These are phyloP conservation scores for Ilyonectria mors-panacis DNA, from an alignment of 2,329 filamentous ascomycete species.

Conservation along the genomic window DNA sequence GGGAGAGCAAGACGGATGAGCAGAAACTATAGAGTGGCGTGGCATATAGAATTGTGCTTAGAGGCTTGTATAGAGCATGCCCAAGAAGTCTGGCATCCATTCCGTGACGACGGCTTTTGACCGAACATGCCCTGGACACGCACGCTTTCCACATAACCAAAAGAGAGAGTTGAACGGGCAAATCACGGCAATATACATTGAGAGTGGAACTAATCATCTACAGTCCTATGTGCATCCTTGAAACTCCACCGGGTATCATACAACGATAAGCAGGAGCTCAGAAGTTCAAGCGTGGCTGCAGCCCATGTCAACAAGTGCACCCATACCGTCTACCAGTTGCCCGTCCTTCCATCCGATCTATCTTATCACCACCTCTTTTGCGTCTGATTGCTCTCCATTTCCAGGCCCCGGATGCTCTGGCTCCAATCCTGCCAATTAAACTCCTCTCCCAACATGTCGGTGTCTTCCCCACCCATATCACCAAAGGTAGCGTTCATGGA, in stretches of 20 bases:
- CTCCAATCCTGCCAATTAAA: slow-evolving; percentile 68
- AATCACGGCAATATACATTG: slow-evolving; percentile 4
- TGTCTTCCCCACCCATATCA: slow-evolving; percentile 49
- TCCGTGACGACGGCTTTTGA: background rate
- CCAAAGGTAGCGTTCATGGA: slow-evolving; percentile 49
- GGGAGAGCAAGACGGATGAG: slow-evolving; percentile 45
- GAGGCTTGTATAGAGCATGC: background rate
- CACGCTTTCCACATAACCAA: background rate
- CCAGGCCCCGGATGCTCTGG: slow-evolving; percentile 58
- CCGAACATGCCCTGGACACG: too few relatives aligned
- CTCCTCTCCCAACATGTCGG: slow-evolving; percentile 59
- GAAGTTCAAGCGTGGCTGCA: background rate
- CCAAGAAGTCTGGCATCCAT: background rate
- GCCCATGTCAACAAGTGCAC: slow-evolving; percentile 17
- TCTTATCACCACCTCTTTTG: slow-evolving; percentile 41
- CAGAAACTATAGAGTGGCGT: slow-evolving; percentile 46
- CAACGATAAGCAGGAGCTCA: slow-evolving; percentile 27
- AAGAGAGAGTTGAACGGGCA: slow-evolving; percentile 6
- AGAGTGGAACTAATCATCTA: slow-evolving; percentile 38
- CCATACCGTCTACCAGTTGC: slow-evolving; percentile 1
- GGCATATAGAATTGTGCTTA: background rate
- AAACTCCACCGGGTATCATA: slow-evolving; percentile 46
- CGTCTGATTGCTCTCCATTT: slow-evolving; percentile 50
- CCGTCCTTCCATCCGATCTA: slow-evolving; percentile 7
- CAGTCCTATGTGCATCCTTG: slow-evolving; percentile 25